A percentile compares a stretch with the other conserved stretches of the same genome.
Evolutionary conservation across 1,284 basidiomycete species (phyloP).

Genomic region (Leccinum laetum): DNA sequence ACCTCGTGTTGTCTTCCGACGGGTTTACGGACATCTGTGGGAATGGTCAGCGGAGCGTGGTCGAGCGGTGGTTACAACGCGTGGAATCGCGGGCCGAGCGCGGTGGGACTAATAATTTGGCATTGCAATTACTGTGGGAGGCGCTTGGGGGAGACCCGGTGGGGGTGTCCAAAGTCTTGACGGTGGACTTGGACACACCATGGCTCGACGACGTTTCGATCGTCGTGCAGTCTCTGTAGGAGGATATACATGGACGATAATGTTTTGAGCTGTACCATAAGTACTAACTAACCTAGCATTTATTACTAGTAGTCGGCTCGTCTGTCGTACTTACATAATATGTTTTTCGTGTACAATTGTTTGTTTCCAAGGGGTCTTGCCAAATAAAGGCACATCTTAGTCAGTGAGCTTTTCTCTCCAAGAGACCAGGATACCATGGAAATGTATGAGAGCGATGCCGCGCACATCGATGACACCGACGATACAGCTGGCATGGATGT

Average conservation of each 20-base stretch:
- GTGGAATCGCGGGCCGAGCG: conserved; percentile 14
- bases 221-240: conserved; percentile 58
- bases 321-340: neutral
- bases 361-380: conserved; percentile 4
- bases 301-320: neutral
- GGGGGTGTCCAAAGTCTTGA: conserved; percentile 59
- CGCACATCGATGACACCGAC: conserved; percentile 5
- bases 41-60: conserved; percentile 42
- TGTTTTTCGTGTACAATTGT: conserved; percentile 4
- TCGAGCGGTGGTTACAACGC: conserved; percentile 44
- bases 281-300: conserved; percentile 8
- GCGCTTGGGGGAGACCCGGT: conserved; percentile 59
- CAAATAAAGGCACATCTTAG: neutral
- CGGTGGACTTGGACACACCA: conserved; percentile 60
- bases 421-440: conserved; percentile 12
- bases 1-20: conserved; percentile 65
- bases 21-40: conserved; percentile 65
- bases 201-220: conserved; percentile 76
- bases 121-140: conserved; percentile 54
- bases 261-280: neutral
- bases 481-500: neutral
- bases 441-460: conserved; percentile 9
- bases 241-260: neutral
- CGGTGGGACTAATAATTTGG: conserved; percentile 30
- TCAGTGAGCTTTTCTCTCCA: neutral